Percentiles rank a stretch among this genome's conserved stretches.
These are phyloP conservation scores for Rhizopogon sp. DNA, from an alignment of 768 basidiomycete species.

Conservation along the genomic window DNA sequence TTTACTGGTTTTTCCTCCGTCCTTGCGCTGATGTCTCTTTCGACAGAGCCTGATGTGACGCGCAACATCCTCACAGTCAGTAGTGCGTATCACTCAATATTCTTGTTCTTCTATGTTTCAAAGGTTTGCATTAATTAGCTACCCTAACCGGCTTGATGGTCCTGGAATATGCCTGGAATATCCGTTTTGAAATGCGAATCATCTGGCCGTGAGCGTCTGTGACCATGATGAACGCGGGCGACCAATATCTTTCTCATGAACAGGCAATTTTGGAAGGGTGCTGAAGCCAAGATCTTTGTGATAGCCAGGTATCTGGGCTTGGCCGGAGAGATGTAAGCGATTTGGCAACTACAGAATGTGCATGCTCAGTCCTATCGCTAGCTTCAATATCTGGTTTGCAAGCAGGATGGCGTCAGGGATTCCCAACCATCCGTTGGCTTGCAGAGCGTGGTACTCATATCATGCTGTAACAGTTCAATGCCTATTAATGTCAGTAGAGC, in stretches of 20 bases:
- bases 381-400: constrained; percentile 17
- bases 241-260: not conserved
- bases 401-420: constrained; percentile 13
- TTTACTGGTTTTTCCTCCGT: too few relatives aligned
- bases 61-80: not conserved
- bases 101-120: not conserved
- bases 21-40: too few relatives aligned
- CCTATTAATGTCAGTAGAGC: constrained; percentile 10
- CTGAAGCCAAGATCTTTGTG: constrained; percentile 6
- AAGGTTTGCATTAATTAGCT: not conserved
- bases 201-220: constrained; percentile 18
- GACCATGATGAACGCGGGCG: not conserved
- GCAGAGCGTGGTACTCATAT: constrained; percentile 13
- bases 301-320: constrained; percentile 12
- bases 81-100: not conserved
- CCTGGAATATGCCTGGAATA: constrained; percentile 6
- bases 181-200: constrained; percentile 12
- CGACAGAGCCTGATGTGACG: too few relatives aligned
- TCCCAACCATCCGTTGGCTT: constrained; percentile 2
- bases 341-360: not conserved
- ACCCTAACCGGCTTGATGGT: constrained; percentile 11
- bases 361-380: not conserved
- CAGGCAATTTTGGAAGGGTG: not conserved
- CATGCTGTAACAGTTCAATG: constrained; percentile 11
- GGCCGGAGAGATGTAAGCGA: constrained; percentile 14